Base-by-base conservation (phyloP, 768 basidiomycete genomes). In the Daedaleopsis nitida region DNA sequence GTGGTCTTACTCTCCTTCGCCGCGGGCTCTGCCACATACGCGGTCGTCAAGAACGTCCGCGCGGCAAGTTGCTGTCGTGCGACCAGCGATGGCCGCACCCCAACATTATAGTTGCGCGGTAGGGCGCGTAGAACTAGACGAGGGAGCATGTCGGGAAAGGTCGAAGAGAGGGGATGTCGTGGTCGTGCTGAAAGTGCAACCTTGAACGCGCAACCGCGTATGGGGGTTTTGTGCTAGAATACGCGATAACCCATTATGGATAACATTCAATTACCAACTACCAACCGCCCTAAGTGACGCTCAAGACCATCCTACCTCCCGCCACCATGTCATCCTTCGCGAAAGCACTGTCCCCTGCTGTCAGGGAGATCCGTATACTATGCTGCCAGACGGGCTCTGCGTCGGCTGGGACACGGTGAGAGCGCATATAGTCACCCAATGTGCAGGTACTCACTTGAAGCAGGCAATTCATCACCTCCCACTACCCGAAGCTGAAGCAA, bases 361-460 rank as follows among this genome's bases (percentile, higher is more conserved):
- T 94, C 55, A 83, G 91, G 64, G 92, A 94, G 75, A 80, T 94
- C 56, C 86, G 92, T 55, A 79, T 94, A 64, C 81, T 94, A 49
- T 88, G 86, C 75, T 94, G 88, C 60, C 93, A 94, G 73, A 82
- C 86, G 0, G 85, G 88, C 13, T 73, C 83, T 63, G 86, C 89
- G 3, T 94, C 93, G 16, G 85, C 86, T 44, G 93, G 93, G 43
- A 88, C 88, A 63, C 81, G 92, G 93, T 92, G 11, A 70, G 80
- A n/a, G 8, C 1, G 8, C 1, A 13, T 14, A 14, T 12, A 27
- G n/a, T 23, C 27, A 17, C 19, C 6, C 23, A 19, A 10, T 19
- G 14, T 7, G 5, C 43, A 3, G 11, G 14, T 42, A 13, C 19
- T 52, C 34, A 54, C 52, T 27, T 11, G 42, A 21, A 32, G 14